phyloP scores from a whole-genome alignment of 2,329 filamentous ascomycete genomes.

The Penicillium sp. region DNA sequence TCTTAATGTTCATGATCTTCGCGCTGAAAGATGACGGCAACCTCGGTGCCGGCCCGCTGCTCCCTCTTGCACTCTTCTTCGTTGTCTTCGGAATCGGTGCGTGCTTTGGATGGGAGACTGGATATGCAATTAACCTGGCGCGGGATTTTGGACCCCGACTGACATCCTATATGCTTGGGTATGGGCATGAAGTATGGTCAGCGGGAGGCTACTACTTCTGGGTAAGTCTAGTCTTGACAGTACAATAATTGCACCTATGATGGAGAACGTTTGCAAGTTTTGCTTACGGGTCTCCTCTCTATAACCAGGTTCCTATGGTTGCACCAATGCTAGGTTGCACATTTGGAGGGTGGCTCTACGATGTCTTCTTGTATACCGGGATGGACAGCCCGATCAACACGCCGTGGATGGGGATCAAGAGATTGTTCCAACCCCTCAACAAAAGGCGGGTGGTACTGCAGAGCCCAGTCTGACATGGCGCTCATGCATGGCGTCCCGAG shows the following conservation, averaged over 20 bases:
- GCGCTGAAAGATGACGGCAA: constrained; percentile 56
- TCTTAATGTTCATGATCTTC: constrained; percentile 71
- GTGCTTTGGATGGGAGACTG: constrained; percentile 74
- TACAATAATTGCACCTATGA: background rate
- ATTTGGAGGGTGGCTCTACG: constrained; percentile 66
- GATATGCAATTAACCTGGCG: constrained; percentile 72
- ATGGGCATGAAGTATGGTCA: constrained; percentile 65
- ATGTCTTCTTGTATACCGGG: constrained; percentile 67
- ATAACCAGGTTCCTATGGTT: constrained; percentile 65
- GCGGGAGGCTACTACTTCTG: constrained; percentile 71
- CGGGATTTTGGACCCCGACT: constrained; percentile 70
- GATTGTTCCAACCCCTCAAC: constrained; percentile 41
- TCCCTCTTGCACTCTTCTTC: constrained; percentile 66
- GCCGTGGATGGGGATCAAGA: constrained; percentile 62
- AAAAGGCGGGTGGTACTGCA: constrained; percentile 10
- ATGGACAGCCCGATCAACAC: constrained; percentile 66
- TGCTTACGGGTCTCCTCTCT: background rate
- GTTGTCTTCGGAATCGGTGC: constrained; percentile 71
- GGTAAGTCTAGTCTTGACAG: constrained; percentile 44
- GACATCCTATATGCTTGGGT: constrained; percentile 66
- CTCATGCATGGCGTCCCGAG: background rate
- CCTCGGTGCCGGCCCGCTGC: constrained; percentile 55
- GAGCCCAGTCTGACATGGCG: constrained; percentile 18
- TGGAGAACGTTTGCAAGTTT: background rate
- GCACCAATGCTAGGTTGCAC: constrained; percentile 65